Evolutionary conservation across 768 basidiomycete genomes (phyloP), one percentile per base, ranked within the genome.

Genomic region (Tylopilus intermedius): DNA sequence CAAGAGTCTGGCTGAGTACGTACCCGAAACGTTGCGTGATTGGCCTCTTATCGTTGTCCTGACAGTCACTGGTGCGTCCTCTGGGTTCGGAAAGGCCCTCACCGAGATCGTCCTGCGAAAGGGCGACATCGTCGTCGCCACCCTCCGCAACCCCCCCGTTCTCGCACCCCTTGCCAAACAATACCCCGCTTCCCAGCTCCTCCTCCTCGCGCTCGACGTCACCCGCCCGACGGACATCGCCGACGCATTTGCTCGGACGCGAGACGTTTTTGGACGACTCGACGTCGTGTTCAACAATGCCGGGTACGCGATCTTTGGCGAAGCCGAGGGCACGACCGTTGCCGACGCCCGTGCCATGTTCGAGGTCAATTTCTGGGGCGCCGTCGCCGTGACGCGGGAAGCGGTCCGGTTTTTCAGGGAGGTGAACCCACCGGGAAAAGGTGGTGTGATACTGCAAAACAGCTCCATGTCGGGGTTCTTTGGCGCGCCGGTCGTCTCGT

Each of bases 281-380:
- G 76, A 76, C 50, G 71, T 76, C 47, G 75, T 77, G 5, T 70
- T 71, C 38, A 39, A 39, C 18, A 39, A 39, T 55, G 74, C 75
- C 53, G 63, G 56, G 37, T 63, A 61, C 27, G 58, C 68, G 7
- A 15, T 68, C 1, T 30, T 30, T 30, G 62, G 62, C 2, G 71
- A 75, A 42, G 58, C 68, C 21, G 75, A 76, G 59, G 63, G 57
- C 15, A 66, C 63, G 10, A 54, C 67, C 2, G 67, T 67, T 7
- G 60, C 56, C 0, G 60, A 62, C 1, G 72, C 71, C 5, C 62
- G 71, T 4, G 49, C 55, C 5, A 10, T 70, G 50, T 73, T 76
- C 46, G 71, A 74, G 26, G 67, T 66, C 0, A 69, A 67, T 40
- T 73, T 54, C 13, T 59, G 50, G 30, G 30, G 30, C 9, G 53